phyloP scores from a whole-genome alignment of 306 rosid species.

The Hippophae gyantsensis region DNA sequence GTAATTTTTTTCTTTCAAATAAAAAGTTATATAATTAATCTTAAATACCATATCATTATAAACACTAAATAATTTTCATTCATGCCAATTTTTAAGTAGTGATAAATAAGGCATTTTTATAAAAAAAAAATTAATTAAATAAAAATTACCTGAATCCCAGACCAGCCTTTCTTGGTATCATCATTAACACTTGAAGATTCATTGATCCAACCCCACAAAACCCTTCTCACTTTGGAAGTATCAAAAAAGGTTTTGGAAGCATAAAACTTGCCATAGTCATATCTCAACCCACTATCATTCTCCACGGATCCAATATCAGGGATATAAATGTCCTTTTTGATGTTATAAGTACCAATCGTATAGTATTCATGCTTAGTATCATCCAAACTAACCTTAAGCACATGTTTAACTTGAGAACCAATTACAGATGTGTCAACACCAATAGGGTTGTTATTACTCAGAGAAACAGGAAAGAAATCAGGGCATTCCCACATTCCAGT shows the following conservation, averaged over 20 bases:
- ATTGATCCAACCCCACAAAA: slow-evolving; percentile 76
- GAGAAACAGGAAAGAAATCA: slow-evolving; percentile 62
- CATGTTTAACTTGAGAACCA: slow-evolving; percentile 46
- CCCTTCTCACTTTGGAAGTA: slow-evolving; percentile 42
- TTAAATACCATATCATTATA: too few species aligned
- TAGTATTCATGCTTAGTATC: slow-evolving; percentile 53
- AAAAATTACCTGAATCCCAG: slow-evolving; percentile 63
- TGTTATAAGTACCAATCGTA: slow-evolving; percentile 48
- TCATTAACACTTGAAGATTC: slow-evolving; percentile 51
- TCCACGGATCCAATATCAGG: slow-evolving; percentile 42
- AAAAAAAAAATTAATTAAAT: background rate
- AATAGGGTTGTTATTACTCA: background rate
- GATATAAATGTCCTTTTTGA: slow-evolving; percentile 36
- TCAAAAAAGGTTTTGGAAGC: slow-evolving; percentile 78
- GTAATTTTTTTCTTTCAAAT: too few species aligned
- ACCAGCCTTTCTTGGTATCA: slow-evolving; percentile 74
- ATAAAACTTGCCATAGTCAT: slow-evolving; percentile 73
- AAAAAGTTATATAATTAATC: too few species aligned
- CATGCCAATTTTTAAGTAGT: too few species aligned
- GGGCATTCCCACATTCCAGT: slow-evolving; percentile 97
- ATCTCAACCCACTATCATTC: slow-evolving; percentile 35
- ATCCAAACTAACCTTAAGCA: slow-evolving; percentile 59
- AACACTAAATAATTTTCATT: too few species aligned
- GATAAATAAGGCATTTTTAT: too few species aligned
- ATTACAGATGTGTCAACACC: slow-evolving; percentile 46